These are phyloP conservation scores for Phytophthora tubulina DNA, from an alignment of 352 stramenopile genomes.

Conservation along the genomic window DNA sequence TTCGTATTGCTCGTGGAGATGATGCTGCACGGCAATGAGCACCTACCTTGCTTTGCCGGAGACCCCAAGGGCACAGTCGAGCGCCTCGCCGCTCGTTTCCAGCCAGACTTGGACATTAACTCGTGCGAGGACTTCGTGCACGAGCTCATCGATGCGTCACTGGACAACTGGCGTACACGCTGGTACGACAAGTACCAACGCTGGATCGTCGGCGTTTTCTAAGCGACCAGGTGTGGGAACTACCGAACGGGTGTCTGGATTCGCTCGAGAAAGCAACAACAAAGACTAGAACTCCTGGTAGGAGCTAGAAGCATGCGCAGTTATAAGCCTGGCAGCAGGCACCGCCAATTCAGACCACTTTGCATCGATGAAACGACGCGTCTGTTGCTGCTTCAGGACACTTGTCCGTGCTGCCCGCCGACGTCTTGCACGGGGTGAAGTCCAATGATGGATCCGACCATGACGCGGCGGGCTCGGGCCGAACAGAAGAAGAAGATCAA, in stretches of 20 bases:
- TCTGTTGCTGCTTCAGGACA: conserved; percentile 40
- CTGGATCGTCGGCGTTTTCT: conserved; percentile 93
- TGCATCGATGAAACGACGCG: conserved; percentile 49
- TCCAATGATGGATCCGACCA: conserved; percentile 29
- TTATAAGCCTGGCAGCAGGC: conserved; percentile 35
- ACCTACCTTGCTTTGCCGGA: conserved; percentile 96
- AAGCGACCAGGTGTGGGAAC: conserved; percentile 8
- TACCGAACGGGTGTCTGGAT: not conserved
- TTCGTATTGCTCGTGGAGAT: conserved; percentile 97
- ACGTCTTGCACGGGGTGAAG: conserved; percentile 13
- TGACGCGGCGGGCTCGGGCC: conserved; percentile 26
- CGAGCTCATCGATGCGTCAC: conserved; percentile 94
- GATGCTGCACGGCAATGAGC: conserved; percentile 96
- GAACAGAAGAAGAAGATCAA: conserved; percentile 49
- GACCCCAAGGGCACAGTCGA: conserved; percentile 93
- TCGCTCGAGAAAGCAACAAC: conserved; percentile 11
- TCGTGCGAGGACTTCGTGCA: conserved; percentile 96
- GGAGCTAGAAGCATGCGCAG: conserved; percentile 33
- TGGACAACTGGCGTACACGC: conserved; percentile 97
- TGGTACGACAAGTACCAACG: conserved; percentile 98
- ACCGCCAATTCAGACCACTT: conserved; percentile 42
- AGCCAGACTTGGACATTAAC: conserved; percentile 94
- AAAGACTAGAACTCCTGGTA: conserved; percentile 27
- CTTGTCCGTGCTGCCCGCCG: conserved; percentile 17
- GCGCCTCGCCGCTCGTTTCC: conserved; percentile 93